Conservation (phyloP, 148 eudicot species). For the Chenopodium suecicum region DNA sequence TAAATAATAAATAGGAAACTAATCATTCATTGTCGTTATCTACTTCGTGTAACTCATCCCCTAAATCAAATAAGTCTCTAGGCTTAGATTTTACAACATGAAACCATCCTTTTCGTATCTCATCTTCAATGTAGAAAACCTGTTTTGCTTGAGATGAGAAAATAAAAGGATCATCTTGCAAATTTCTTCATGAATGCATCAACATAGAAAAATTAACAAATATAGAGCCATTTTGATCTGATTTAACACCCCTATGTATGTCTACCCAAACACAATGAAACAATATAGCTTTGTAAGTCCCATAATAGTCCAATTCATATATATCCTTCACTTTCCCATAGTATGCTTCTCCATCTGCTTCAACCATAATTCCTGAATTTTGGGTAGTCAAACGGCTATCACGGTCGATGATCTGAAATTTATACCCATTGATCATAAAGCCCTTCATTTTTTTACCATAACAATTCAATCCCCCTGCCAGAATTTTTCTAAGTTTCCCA, state of each 20-base stretch:
- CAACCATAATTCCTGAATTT: background rate
- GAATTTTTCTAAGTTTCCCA: background rate
- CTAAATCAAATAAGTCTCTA: conserved; percentile 26
- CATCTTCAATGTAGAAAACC: conserved; percentile 25
- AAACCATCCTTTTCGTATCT: conserved; percentile 16
- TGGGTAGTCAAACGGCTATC: background rate
- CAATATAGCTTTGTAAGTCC: background rate
- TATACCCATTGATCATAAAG: background rate
- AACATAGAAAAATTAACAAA: conserved; percentile 17
- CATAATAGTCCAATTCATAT: no score
- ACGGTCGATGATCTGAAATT: background rate
- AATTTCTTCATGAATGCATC: conserved; percentile 21
- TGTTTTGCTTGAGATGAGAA: conserved; percentile 31
- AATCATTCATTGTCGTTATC: no score
- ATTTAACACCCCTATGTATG: background rate
- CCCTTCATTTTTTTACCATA: background rate
- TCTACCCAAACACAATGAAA: conserved; percentile 25
- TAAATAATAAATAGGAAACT: no score
- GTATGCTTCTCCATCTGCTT: background rate
- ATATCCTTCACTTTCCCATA: no score
- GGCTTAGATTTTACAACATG: conserved; percentile 24
- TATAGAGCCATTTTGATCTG: background rate
- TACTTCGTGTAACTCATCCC: background rate
- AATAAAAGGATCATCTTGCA: conserved; percentile 29
- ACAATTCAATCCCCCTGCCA: background rate